Conservation (phyloP, 202 grass and related monocot genomes). For the Setaria viridis region DNA sequence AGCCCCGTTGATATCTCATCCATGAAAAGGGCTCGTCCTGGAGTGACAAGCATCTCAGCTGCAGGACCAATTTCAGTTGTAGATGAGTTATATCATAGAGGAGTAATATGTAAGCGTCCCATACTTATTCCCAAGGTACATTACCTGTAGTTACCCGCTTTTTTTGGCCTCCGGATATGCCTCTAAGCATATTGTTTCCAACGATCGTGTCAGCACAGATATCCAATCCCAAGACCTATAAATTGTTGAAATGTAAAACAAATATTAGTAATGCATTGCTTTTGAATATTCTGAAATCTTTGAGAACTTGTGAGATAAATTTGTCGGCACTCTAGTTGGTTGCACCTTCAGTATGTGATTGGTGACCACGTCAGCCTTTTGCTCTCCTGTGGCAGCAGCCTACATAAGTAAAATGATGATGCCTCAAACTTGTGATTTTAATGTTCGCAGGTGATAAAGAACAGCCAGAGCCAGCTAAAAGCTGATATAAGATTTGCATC, state of each 20-base stretch:
- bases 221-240: constrained; percentile 74
- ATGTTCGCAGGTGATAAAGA: neutral
- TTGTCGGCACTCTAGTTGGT: neutral
- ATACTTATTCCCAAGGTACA: constrained; percentile 23
- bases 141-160: constrained; percentile 79
- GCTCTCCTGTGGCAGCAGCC: constrained; percentile 73
- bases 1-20: constrained; percentile 92
- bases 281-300: constrained; percentile 8
- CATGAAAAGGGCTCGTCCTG: constrained; percentile 84
- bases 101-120: neutral
- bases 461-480: neutral
- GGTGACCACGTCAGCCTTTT: constrained; percentile 73
- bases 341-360: constrained; percentile 81
- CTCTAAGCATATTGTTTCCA: constrained; percentile 76
- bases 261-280: constrained; percentile 13
- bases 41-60: constrained; percentile 90
- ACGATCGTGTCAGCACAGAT: constrained; percentile 75
- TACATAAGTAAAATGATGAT: constrained; percentile 43
- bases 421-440: constrained; percentile 1
- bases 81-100: constrained; percentile 5
- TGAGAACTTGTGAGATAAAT: neutral
- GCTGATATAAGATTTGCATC: constrained; percentile 11
- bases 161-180: constrained; percentile 77
- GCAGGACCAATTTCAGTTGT: constrained; percentile 38
- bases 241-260: constrained; percentile 16